Base-by-base conservation (phyloP, 192 early-diverging fungal genomes). In the Coemansia sp. region DNA sequence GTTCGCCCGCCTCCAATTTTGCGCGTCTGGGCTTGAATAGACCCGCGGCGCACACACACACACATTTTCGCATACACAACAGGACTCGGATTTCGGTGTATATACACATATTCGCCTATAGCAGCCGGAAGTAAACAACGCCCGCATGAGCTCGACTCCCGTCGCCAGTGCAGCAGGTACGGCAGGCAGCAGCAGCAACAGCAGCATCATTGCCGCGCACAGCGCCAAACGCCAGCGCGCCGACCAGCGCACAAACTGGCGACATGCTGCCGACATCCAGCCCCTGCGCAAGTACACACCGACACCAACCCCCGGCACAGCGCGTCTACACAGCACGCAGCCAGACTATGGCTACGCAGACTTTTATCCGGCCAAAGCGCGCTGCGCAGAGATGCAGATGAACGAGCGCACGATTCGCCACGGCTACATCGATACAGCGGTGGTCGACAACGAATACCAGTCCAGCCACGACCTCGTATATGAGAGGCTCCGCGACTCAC, bases 321-420 rank as follows among this genome's bases (percentile, higher is more conserved):
- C 60, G 18, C 56, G 40, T 0, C 48, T 77, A 29, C 59, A 70
- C 58, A 56, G 45, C 39, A 50, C 30, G n/a, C 36, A 55, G 10
- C 30, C 30, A 11, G 55, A 41, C 37, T 38, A 48, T 25, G 72
- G 65, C 3, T 51, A 56, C 19, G 44, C 69, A 3, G 87, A 82
- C 42, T 81, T 84, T 39, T 83, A 81, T 46, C 83, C 85, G 2
- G 80, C 81, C 20, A 55, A 57, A 10, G 32, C 63, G 6, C 44
- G 15, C 70, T 75, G 33, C 43, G 62, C 44, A 19, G 8, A 19
- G 39, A 77, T 77, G 55, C 77, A 78, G 56, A 60, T 58, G 34
- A 64, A 86, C 56, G 79, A 82, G 48, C 67, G 61, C 35, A 82
- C 80, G 35, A 82, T 89, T 37, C 80, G 85, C 8, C 77, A 81